Evolutionary conservation across 2,329 filamentous ascomycete species (phyloP).

Genomic region (Helotiales sp.): DNA sequence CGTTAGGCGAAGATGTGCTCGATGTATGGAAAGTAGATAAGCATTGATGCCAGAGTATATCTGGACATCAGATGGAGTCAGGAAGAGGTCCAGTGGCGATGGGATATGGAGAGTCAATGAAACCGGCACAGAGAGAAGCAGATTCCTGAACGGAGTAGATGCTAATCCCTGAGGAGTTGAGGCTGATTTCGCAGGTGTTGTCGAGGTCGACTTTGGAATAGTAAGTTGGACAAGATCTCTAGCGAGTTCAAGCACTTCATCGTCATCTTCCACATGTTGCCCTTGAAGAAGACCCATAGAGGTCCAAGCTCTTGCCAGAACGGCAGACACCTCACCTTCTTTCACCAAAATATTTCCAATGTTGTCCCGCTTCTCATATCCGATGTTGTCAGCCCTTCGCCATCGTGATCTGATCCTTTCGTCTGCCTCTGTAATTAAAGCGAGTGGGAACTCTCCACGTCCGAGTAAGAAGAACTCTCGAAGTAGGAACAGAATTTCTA

Average conservation of each 20-base stretch:
- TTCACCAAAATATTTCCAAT: constrained; percentile 71
- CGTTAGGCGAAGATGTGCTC: constrained; percentile 81
- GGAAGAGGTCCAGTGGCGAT: constrained; percentile 83
- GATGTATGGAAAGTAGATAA: constrained; percentile 81
- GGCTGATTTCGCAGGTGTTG: constrained; percentile 37
- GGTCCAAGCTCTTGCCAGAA: constrained; percentile 77
- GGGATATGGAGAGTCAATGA: constrained; percentile 70
- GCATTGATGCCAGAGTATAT: constrained; percentile 84
- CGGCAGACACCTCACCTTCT: constrained; percentile 79
- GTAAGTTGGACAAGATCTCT: constrained; percentile 71
- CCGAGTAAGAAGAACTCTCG: constrained; percentile 86
- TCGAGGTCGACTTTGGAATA: constrained; percentile 49
- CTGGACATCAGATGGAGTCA: constrained; percentile 72
- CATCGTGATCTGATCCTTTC: constrained; percentile 74
- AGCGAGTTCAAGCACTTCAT: constrained; percentile 81
- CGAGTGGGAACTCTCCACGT: constrained; percentile 87
- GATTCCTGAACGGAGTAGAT: constrained; percentile 68
- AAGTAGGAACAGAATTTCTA: constrained; percentile 74
- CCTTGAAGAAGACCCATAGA: constrained; percentile 74
- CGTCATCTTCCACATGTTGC: constrained; percentile 63
- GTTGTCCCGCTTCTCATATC: constrained; percentile 56
- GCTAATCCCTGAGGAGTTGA: constrained; percentile 18
- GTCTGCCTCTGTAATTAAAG: constrained; percentile 82
- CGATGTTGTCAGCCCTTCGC: constrained; percentile 60
- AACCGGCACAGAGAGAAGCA: constrained; percentile 78